These are phyloP conservation scores for Pythium rhizo-oryzae DNA, from an alignment of 352 stramenopile species.

Conservation along the genomic window DNA sequence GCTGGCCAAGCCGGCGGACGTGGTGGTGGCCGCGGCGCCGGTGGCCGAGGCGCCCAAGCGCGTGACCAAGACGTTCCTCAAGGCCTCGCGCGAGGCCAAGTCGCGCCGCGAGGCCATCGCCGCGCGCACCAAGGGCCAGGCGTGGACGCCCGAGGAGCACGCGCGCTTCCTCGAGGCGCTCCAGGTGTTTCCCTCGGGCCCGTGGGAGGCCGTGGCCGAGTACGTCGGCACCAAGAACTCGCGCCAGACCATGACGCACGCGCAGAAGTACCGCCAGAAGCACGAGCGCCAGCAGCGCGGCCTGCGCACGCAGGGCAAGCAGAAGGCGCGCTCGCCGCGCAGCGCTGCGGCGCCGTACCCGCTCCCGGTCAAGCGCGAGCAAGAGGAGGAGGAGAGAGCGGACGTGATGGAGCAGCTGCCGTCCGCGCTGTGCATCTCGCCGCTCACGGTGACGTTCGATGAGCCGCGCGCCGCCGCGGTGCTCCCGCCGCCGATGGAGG, in stretches of 20 bases:
- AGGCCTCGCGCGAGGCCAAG: slow-evolving; percentile 17
- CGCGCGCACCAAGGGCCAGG: slow-evolving; percentile 23
- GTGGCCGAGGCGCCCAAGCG: slow-evolving; percentile 21
- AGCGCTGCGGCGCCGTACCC: slow-evolving; percentile 2
- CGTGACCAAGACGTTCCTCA: slow-evolving; percentile 20
- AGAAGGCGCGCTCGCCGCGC: not conserved
- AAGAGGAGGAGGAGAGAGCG: not conserved
- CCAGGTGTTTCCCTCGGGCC: slow-evolving; percentile 82
- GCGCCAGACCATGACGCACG: slow-evolving; percentile 93
- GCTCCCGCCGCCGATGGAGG: not conserved
- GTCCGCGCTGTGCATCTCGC: not conserved
- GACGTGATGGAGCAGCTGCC: not conserved
- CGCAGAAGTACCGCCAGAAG: slow-evolving; percentile 87
- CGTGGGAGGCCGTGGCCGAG: slow-evolving; percentile 87
- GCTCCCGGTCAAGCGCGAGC: slow-evolving; percentile 7
- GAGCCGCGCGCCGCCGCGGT: not conserved
- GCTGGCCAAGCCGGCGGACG: slow-evolving; percentile 20
- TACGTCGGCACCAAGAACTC: slow-evolving; percentile 87
- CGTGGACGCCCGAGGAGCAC: slow-evolving; percentile 67
- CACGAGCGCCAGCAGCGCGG: slow-evolving; percentile 73
- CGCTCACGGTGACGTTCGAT: not conserved
- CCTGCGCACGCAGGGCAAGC: slow-evolving; percentile 41
- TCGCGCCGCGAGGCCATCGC: slow-evolving; percentile 28
- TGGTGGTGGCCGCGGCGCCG: not conserved
- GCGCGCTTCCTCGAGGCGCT: slow-evolving; percentile 84